phyloP scores from a whole-genome alignment of 208 protist species.

The Acanthamoeba divionensis region DNA sequence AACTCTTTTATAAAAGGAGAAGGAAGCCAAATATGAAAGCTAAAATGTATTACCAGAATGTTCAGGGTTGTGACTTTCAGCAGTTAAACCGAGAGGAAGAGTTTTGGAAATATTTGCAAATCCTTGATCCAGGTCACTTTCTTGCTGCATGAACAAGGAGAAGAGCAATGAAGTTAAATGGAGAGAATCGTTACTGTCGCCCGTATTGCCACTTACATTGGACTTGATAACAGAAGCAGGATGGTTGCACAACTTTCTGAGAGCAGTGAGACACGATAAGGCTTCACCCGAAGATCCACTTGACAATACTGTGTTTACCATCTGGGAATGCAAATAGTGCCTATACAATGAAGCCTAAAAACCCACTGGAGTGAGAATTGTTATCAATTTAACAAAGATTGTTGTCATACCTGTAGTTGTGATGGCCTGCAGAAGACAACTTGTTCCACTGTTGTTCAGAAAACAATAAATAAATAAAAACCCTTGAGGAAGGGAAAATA shows the following conservation, averaged over 20 bases:
- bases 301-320: not conserved
- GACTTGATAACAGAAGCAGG: not conserved
- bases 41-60: not conserved
- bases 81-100: not conserved
- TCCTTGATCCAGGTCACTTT: not conserved
- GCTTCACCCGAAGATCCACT: not conserved
- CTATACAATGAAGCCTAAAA: not conserved
- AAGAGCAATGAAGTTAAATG: not conserved
- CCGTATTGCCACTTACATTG: no score
- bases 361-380: no score
- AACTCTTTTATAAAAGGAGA: not conserved
- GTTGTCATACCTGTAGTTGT: not conserved
- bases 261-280: conserved; percentile 3
- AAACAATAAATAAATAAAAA: not conserved
- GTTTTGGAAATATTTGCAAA: not conserved
- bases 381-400: no score
- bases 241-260: conserved; percentile 49
- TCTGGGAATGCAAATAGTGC: not conserved
- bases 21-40: not conserved
- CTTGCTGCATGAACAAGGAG: not conserved
- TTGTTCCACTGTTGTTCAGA: not conserved
- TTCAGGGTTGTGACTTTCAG: not conserved
- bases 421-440: conserved; percentile 39
- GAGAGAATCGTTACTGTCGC: no score
- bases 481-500: no score